A percentile compares a stretch with the other conserved stretches of the same genome.
Evolutionary conservation across 352 stramenopile species (phyloP).

Genomic region (Globisporangium apiculatum): DNA sequence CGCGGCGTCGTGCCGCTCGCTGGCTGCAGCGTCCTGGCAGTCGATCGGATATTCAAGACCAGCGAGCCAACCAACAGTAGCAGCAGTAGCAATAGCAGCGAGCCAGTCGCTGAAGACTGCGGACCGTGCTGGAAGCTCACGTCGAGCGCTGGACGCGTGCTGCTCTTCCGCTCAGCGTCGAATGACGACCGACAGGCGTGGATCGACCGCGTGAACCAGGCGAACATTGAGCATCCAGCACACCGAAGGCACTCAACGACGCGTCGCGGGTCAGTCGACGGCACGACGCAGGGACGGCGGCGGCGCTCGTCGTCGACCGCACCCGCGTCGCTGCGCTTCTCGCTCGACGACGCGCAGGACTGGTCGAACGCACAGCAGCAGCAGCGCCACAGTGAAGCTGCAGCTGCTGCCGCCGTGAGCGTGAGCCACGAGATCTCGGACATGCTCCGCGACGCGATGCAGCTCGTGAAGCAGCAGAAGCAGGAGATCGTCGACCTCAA

Average conservation of each 20-base stretch:
- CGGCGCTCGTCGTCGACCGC: slow-evolving; percentile 22
- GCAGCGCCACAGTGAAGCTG: slow-evolving; percentile 13
- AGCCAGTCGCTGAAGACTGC: slow-evolving; percentile 36
- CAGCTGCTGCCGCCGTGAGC: slow-evolving; percentile 14
- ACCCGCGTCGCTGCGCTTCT: slow-evolving; percentile 9
- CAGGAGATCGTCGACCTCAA: slow-evolving; percentile 61
- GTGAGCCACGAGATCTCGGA: slow-evolving; percentile 39
- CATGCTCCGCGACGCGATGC: slow-evolving; percentile 65
- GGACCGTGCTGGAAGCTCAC: slow-evolving; percentile 72
- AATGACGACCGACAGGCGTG: slow-evolving; percentile 39
- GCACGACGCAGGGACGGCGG: slow-evolving; percentile 7
- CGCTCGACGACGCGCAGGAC: slow-evolving; percentile 14
- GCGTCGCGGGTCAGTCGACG: slow-evolving; percentile 20
- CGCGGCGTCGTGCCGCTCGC: slow-evolving; percentile 43
- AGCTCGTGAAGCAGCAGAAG: slow-evolving; percentile 58
- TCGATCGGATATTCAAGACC: slow-evolving; percentile 55
- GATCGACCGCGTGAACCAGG: slow-evolving; percentile 41
- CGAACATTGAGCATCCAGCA: slow-evolving; percentile 16
- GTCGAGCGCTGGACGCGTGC: slow-evolving; percentile 37
- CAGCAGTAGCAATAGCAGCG: slow-evolving; percentile 18
- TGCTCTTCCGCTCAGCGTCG: slow-evolving; percentile 59
- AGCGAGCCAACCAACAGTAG: slow-evolving; percentile 20
- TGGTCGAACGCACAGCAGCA: neutral
- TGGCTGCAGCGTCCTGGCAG: slow-evolving; percentile 35
- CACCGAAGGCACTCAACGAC: slow-evolving; percentile 5